Conservation (phyloP, 2,329 filamentous ascomycete genomes). For the Fusarium austroafricanum region DNA sequence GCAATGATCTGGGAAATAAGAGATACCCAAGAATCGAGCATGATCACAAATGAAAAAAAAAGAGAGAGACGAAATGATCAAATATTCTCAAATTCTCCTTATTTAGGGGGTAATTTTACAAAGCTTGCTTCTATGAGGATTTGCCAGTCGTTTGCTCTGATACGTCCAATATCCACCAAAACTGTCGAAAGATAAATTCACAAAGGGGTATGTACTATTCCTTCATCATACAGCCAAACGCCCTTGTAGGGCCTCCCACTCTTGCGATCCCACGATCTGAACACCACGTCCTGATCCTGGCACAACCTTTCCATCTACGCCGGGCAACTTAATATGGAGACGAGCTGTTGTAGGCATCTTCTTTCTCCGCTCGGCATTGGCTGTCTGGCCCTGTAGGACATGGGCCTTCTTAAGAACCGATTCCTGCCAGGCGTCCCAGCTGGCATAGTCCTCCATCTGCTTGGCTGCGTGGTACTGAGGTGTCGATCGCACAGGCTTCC, state of each 20-base stretch:
- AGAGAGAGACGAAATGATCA: slow-evolving; percentile 26
- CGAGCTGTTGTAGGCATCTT: slow-evolving; percentile 56
- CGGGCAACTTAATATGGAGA: slow-evolving; percentile 63
- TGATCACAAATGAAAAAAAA: slow-evolving; percentile 29
- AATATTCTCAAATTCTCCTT: slow-evolving; percentile 19
- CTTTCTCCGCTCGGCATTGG: slow-evolving; percentile 41
- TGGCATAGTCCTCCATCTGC: slow-evolving; percentile 73
- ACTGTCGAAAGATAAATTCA: slow-evolving; percentile 22
- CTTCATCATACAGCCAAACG: slow-evolving; percentile 49
- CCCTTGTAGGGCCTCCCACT: slow-evolving; percentile 67
- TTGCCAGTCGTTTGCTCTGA: slow-evolving; percentile 27
- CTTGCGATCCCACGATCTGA: slow-evolving; percentile 64
- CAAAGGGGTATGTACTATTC: slow-evolving; percentile 42
- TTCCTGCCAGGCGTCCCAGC: slow-evolving; percentile 69
- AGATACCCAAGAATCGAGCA: slow-evolving; percentile 37
- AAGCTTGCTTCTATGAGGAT: slow-evolving; percentile 30
- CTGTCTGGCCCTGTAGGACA: slow-evolving; percentile 48
- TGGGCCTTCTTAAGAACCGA: slow-evolving; percentile 66
- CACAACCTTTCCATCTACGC: slow-evolving; percentile 58
- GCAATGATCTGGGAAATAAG: slow-evolving; percentile 28
- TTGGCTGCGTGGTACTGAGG: slow-evolving; percentile 74
- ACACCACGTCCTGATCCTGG: slow-evolving; percentile 55
- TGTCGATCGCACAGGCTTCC: slow-evolving; percentile 73
- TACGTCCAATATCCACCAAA: slow-evolving; percentile 30
- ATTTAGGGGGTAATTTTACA: slow-evolving; percentile 9